A percentile compares a stretch with the other conserved stretches of the same genome.
phyloP scores from a whole-genome alignment of 768 basidiomycete species.

The Russula earlei region DNA sequence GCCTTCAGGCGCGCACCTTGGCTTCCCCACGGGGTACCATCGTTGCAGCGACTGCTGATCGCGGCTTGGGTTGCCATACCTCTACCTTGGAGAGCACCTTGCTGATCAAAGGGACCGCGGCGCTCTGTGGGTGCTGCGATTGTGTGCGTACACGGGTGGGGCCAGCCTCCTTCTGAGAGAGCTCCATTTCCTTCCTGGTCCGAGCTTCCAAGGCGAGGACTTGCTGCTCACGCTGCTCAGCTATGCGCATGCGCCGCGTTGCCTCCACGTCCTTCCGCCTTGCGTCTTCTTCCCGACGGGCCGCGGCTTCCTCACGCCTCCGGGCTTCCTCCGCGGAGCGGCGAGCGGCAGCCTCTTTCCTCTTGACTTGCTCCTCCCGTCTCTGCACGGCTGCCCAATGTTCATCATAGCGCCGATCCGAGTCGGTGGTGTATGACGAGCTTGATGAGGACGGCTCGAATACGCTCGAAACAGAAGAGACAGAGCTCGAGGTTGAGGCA shows the following conservation, averaged over 20 bases:
- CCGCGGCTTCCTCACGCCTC: conserved; percentile 11
- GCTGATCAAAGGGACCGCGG: not conserved
- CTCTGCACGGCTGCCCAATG: not conserved
- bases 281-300: conserved; percentile 9
- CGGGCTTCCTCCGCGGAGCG: conserved; percentile 12
- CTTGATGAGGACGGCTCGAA: not conserved
- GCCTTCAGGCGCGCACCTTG: conserved; percentile 8
- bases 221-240: conserved; percentile 4
- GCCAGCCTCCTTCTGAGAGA: conserved; percentile 4
- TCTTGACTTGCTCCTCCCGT: conserved; percentile 7
- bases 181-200: not conserved
- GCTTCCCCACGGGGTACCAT: not conserved
- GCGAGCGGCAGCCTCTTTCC: conserved; percentile 2
- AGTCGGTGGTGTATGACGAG: not conserved
- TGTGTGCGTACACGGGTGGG: not conserved
- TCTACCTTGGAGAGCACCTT: not conserved
- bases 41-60: not conserved
- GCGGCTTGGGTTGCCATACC: conserved; percentile 2
- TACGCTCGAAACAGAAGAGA: conserved; percentile 4
- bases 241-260: conserved; percentile 11
- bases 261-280: conserved; percentile 12
- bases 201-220: not conserved
- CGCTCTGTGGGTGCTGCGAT: not conserved
- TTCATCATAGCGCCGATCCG: conserved; percentile 4
- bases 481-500: conserved; percentile 2